Conservation (phyloP, 75 land plant species). For the Selaginella tamariscina region DNA sequence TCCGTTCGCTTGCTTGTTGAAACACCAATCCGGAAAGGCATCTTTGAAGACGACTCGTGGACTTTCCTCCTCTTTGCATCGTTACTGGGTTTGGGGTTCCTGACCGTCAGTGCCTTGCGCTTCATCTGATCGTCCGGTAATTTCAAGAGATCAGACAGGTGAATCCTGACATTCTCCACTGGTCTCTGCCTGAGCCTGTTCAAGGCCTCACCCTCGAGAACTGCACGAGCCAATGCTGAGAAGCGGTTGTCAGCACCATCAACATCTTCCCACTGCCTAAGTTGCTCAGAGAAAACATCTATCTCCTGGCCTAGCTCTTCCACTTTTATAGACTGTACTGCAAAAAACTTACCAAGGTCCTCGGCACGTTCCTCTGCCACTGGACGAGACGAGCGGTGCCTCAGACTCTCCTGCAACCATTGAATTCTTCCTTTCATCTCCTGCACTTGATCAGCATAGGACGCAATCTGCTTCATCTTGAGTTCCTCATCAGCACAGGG, state of each 20-base stretch:
- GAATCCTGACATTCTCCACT: not conserved
- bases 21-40: not conserved
- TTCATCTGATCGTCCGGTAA: not conserved
- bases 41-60: not conserved
- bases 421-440: not conserved
- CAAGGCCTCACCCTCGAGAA: not conserved
- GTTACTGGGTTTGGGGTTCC: not conserved
- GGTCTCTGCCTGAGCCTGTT: not conserved
- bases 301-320: constrained; percentile 1
- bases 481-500: no score
- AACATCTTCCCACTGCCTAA: not conserved
- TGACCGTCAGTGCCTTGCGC: not conserved
- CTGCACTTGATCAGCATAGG: not conserved
- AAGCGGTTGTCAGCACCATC: not conserved
- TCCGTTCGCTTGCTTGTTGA: not conserved
- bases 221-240: not conserved
- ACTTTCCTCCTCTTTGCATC: not conserved
- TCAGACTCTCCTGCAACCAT: not conserved
- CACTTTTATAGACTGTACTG: not conserved
- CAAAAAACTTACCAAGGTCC: not conserved
- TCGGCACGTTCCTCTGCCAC: not conserved
- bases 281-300: not conserved
- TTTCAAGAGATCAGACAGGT: not conserved
- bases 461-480: not conserved
- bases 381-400: not conserved